Evolutionary conservation across 345 rosid genomes (phyloP).

Genomic region (Nasturtium officinale): DNA sequence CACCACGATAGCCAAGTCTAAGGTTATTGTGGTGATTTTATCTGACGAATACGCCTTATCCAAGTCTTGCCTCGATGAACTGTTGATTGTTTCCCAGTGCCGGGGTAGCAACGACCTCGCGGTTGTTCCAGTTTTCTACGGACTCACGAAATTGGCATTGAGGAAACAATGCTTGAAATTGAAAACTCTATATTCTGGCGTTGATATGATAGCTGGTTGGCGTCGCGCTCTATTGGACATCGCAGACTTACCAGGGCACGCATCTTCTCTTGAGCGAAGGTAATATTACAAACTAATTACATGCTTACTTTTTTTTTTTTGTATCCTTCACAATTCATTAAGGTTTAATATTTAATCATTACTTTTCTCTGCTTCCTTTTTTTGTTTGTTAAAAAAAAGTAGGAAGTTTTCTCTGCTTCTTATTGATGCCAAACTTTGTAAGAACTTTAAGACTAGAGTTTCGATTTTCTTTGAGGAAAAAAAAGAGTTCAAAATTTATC

Average conservation of each 20-base stretch:
- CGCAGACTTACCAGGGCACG: conserved; percentile 25
- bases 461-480: no score
- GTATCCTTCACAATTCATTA: no score
- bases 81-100: background rate
- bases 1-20: background rate
- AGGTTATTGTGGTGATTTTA: background rate
- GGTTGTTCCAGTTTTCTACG: conserved; percentile 24
- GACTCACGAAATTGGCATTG: conserved; percentile 11
- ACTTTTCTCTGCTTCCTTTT: no score
- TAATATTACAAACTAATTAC: background rate
- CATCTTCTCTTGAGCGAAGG: conserved; percentile 19
- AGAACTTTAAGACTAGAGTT: no score
- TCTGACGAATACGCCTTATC: background rate
- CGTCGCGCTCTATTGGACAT: conserved; percentile 5
- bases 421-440: no score
- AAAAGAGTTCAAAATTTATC: no score
- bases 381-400: no score
- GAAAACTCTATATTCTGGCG: background rate
- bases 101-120: background rate
- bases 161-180: conserved; percentile 20
- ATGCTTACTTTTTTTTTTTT: background rate
- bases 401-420: no score
- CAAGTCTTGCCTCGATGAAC: background rate
- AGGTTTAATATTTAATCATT: background rate
- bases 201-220: background rate